These are phyloP conservation scores for Claviceps spartinae DNA, from an alignment of 2,329 filamentous ascomycete species.

Conservation along the genomic window DNA sequence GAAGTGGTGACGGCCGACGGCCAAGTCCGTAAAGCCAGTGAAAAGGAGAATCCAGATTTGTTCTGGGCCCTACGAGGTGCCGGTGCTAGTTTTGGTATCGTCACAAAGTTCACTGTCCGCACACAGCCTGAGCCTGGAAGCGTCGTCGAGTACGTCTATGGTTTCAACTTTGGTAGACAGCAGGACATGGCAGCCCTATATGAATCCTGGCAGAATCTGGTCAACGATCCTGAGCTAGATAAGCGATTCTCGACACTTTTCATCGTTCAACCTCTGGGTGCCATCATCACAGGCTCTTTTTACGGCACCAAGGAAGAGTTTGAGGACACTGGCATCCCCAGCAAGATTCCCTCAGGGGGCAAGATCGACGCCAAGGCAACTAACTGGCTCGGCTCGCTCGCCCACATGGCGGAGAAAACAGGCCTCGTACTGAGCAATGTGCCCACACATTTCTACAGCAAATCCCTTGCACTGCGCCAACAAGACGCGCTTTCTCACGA, in stretches of 20 bases:
- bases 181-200: constrained; percentile 35
- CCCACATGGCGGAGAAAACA: constrained; percentile 35
- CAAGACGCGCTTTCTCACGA: constrained; percentile 33
- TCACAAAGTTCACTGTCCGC: constrained; percentile 42
- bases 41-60: constrained; percentile 35
- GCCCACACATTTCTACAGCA: constrained; percentile 40
- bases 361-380: constrained; percentile 33
- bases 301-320: constrained; percentile 47
- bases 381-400: constrained; percentile 49
- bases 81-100: constrained; percentile 40
- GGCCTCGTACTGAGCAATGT: constrained; percentile 33
- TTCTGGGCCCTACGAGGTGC: constrained; percentile 45
- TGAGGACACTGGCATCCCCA: constrained; percentile 33
- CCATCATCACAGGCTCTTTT: constrained; percentile 45
- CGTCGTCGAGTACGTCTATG: constrained; percentile 47
- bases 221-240: constrained; percentile 40
- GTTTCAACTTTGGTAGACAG: constrained; percentile 34
- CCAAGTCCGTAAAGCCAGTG: constrained; percentile 32
- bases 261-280: constrained; percentile 37
- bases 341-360: constrained; percentile 29
- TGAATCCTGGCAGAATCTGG: constrained; percentile 43
- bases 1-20: constrained; percentile 45
- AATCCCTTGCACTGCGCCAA: constrained; percentile 39
- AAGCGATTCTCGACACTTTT: constrained; percentile 45
- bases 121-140: constrained; percentile 41